Base-by-base conservation (phyloP, 2,329 filamentous ascomycete genomes). In the Cercospora sojina region DNA sequence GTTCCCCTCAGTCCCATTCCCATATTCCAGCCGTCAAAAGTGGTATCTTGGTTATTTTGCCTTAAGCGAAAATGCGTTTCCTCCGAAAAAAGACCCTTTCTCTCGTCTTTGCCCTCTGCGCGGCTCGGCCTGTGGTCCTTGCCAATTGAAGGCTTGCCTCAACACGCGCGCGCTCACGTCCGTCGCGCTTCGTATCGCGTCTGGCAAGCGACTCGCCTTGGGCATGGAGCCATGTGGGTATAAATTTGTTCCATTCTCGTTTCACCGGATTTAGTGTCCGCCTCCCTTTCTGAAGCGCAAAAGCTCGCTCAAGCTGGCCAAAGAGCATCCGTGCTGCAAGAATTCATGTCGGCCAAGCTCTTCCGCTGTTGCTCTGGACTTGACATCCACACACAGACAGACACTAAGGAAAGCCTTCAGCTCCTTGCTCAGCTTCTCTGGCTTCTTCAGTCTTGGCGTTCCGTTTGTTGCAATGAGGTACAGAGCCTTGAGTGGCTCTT, bases 401-500 rank as follows among this genome's bases (percentile, higher is more conserved):
- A 97, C 93, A 27, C 91, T 95, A 76, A 99, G 81, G 87, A 99
- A 99, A 23, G 92, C 91, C 84, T 98, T 98, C 73, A 99, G 88
- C 81, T 98, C 95, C 84, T 97, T 97, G 82, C 91, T 96, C 67
- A 98, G 87, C 83, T 96, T 97, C 82, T 99, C 94, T 0, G 95
- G 94, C 82, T 97, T 97, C 90, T 99, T 99, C 70, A 99, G 86
- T 65, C 93, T 89, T 23, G 95, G 95, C 3, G 95, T 98, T 72
- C 95, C 95, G 81, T 98, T 98, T 64, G 95, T 99, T 57, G 95
- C 95, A 77, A 99, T 99, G 69, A 99, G 87, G 79, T 97, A 99
- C 56, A 99, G 86, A 7, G 95, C 95, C 84, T 98, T 98, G 64
- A 99, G 87, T 0, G 95, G 95, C 80, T 98, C 94, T 80, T 98